Evolutionary conservation across 176 grass and related monocot genomes (phyloP).

Genomic region (Zoysia pacifica): DNA sequence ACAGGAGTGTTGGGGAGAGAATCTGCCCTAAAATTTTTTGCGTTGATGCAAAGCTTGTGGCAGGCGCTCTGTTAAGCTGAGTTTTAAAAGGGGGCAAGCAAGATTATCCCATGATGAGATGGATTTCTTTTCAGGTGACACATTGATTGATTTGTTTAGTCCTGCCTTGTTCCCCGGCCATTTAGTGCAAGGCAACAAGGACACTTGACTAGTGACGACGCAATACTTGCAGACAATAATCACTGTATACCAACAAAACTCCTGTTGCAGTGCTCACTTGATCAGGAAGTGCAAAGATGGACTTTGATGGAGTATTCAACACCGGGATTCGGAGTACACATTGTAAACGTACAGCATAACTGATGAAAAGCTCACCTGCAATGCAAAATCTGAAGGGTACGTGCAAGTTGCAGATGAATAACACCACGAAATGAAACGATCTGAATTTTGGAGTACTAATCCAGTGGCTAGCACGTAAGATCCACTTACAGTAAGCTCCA

Average conservation of each 20-base stretch:
- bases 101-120: conserved; percentile 2
- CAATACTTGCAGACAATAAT: conserved; percentile 23
- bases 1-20: conserved; percentile 23
- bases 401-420: background rate
- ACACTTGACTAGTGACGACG: background rate
- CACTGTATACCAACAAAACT: conserved; percentile 5
- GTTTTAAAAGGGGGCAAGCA: background rate
- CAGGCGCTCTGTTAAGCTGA: background rate
- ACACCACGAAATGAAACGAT: background rate
- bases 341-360: no score
- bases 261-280: conserved; percentile 21
- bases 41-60: conserved; percentile 4
- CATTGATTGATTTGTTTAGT: conserved; percentile 31
- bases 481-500: background rate
- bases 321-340: background rate
- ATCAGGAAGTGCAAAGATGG: conserved; percentile 3
- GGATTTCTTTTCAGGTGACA: conserved; percentile 35
- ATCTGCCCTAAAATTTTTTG: conserved; percentile 23
- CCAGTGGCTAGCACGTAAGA: background rate
- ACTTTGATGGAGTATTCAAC: conserved; percentile 2
- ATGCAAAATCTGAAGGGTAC: background rate
- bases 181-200: background rate
- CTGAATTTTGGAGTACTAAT: background rate
- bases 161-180: background rate
- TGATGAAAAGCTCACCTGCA: background rate